A percentile compares a stretch with the other conserved stretches of the same genome.
phyloP scores from a whole-genome alignment of 306 rosid species.

The Oemleria cerasiformis region DNA sequence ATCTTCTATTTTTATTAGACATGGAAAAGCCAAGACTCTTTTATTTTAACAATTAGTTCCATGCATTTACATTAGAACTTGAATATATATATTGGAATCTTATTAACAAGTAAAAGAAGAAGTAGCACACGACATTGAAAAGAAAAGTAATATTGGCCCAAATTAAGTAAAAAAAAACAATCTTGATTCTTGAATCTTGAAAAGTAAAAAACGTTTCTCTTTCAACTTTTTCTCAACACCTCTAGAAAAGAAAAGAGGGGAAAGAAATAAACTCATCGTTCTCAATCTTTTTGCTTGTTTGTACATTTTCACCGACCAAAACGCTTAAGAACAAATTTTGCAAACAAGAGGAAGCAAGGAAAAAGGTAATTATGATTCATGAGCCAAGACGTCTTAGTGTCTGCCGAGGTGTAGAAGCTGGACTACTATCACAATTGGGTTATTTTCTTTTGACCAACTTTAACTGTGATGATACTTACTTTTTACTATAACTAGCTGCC shows the following conservation, averaged over 20 bases:
- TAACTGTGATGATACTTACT: neutral
- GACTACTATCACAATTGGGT: neutral
- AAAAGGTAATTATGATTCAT: neutral
- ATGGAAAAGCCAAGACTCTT: too few relatives aligned
- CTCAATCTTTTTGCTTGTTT: neutral
- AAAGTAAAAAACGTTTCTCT: neutral
- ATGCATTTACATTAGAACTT: too few relatives aligned
- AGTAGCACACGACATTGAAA: neutral
- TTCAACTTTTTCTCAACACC: neutral
- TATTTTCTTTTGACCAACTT: neutral
- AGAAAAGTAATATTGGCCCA: neutral
- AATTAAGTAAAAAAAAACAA: neutral
- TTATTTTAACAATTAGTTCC: too few relatives aligned
- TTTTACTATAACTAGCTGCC: neutral
- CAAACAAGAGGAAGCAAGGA: neutral
- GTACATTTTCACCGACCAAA: neutral
- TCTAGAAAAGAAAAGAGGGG: neutral
- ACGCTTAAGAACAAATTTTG: neutral
- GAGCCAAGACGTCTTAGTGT: neutral
- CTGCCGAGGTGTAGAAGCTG: neutral
- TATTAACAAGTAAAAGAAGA: neutral
- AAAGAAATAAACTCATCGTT: neutral
- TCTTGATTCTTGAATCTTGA: neutral
- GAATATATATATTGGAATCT: too few relatives aligned
- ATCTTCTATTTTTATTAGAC: too few relatives aligned